A percentile compares a stretch with the other conserved stretches of the same genome.
Conservation (phyloP, 2,329 filamentous ascomycete genomes). For the Epicoccum nigrum region DNA sequence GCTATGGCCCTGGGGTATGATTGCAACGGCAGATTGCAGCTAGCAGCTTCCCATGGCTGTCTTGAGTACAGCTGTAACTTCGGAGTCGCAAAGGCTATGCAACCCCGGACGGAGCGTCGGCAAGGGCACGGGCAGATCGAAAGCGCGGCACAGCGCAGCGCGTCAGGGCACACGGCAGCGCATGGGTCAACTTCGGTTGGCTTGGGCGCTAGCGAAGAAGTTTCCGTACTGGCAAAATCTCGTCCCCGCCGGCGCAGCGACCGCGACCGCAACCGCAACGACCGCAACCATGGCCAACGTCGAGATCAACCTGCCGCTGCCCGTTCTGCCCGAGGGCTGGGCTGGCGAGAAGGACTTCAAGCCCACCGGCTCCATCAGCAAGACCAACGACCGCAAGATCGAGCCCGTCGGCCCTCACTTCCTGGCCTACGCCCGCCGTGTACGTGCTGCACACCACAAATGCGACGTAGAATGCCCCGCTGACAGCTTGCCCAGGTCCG, state of each 20-base stretch:
- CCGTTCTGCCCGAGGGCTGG: slow-evolving; percentile 81
- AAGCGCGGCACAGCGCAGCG: no score
- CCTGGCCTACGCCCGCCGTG: slow-evolving; percentile 93
- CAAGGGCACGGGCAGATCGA: background rate
- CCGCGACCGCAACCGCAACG: slow-evolving; percentile 8
- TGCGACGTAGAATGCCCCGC: background rate
- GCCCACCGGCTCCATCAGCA: slow-evolving; percentile 75
- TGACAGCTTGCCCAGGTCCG: slow-evolving; percentile 61
- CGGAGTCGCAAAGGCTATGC: background rate
- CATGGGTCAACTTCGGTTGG: slow-evolving; percentile 1
- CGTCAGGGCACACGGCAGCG: no score
- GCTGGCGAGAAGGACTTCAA: slow-evolving; percentile 91
- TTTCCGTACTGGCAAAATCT: slow-evolving; percentile 7
- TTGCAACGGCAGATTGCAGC: background rate
- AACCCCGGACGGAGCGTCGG: slow-evolving; percentile 8
- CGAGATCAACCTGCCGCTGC: slow-evolving; percentile 70
- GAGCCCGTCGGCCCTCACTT: slow-evolving; percentile 98
- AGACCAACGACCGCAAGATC: slow-evolving; percentile 81
- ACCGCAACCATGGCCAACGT: slow-evolving; percentile 66
- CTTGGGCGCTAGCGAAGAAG: background rate
- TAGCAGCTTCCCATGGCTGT: slow-evolving; percentile 11
- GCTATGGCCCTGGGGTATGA: slow-evolving; percentile 16
- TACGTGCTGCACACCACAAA: slow-evolving; percentile 48
- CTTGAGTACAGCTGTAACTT: slow-evolving; percentile 26
- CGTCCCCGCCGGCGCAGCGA: slow-evolving; percentile 9